Evolutionary conservation across 176 grass and related monocot genomes (phyloP).

Genomic region (Hordeum marinum): DNA sequence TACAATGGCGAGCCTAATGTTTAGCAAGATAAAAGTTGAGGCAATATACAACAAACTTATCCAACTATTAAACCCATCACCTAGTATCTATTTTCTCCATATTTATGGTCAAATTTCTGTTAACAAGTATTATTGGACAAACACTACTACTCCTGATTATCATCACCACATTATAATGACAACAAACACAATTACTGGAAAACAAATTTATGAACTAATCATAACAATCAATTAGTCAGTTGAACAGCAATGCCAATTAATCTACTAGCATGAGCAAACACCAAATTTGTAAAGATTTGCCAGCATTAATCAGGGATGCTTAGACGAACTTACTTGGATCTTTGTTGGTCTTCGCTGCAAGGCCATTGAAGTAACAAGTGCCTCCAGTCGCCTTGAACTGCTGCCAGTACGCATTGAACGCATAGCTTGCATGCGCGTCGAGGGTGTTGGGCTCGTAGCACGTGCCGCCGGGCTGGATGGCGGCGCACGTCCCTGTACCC

Average conservation of each 20-base stretch:
- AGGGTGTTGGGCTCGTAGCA: slow-evolving; percentile 32
- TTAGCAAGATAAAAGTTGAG: too few species aligned
- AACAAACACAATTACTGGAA: background rate
- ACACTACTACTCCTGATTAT: too few species aligned
- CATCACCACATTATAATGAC: too few species aligned
- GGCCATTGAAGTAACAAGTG: slow-evolving; percentile 59
- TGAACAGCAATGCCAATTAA: background rate
- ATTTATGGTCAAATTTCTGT: too few species aligned
- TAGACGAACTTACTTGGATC: slow-evolving; percentile 53
- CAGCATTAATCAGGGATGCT: background rate
- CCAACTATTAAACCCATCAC: too few species aligned
- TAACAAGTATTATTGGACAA: too few species aligned
- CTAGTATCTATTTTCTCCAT: too few species aligned
- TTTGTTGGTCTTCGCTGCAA: slow-evolving; percentile 36
- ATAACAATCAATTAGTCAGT: background rate
- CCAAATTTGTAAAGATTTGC: background rate
- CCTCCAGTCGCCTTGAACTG: slow-evolving; percentile 34
- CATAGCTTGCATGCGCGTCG: slow-evolving; percentile 56
- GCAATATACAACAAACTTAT: too few species aligned
- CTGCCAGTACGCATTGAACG: slow-evolving; percentile 71
- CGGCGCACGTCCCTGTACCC: slow-evolving; percentile 46
- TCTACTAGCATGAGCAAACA: background rate
- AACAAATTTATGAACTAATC: background rate
- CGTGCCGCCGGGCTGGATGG: slow-evolving; percentile 40
- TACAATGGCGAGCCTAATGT: too few species aligned